Conservation (phyloP, 2,329 filamentous ascomycete species). For the Botrytis medusae region DNA sequence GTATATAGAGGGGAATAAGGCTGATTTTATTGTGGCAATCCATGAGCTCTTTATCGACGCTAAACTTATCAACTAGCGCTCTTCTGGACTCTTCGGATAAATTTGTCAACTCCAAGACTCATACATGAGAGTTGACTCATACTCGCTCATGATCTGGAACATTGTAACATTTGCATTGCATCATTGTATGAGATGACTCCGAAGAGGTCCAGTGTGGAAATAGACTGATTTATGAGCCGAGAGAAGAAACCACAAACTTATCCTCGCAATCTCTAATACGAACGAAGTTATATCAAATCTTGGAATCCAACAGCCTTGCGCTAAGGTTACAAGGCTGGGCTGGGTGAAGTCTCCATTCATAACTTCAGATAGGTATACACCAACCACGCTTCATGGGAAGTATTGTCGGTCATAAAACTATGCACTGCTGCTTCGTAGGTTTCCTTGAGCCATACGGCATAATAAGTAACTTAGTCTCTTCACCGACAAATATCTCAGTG, state of each 20-base stretch:
- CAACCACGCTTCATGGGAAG: not conserved
- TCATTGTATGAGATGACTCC: conserved; percentile 5
- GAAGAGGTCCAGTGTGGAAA: not conserved
- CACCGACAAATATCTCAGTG: not conserved
- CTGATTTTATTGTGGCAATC: conserved; percentile 22
- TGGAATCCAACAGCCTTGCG: not conserved
- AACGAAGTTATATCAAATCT: not conserved
- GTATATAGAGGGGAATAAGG: conserved; percentile 1
- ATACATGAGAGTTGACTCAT: conserved; percentile 4
- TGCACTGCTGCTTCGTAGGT: not conserved
- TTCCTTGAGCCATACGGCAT: not conserved
- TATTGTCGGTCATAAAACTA: too few relatives aligned
- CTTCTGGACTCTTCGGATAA: conserved; percentile 4
- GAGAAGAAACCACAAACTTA: not conserved
- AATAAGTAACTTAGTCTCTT: not conserved
- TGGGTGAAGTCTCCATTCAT: not conserved
- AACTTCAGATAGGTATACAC: not conserved
- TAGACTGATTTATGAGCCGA: not conserved
- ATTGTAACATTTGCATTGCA: not conserved
- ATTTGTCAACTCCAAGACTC: conserved; percentile 17
- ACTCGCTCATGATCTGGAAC: conserved; percentile 8
- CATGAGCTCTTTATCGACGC: not conserved
- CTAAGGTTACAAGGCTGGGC: not conserved
- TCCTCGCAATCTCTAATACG: not conserved
- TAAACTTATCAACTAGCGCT: conserved; percentile 6